Percentiles rank a stretch among this genome's conserved stretches.
Conservation (phyloP, 257 asterid species). For the Jasminum sambac region DNA sequence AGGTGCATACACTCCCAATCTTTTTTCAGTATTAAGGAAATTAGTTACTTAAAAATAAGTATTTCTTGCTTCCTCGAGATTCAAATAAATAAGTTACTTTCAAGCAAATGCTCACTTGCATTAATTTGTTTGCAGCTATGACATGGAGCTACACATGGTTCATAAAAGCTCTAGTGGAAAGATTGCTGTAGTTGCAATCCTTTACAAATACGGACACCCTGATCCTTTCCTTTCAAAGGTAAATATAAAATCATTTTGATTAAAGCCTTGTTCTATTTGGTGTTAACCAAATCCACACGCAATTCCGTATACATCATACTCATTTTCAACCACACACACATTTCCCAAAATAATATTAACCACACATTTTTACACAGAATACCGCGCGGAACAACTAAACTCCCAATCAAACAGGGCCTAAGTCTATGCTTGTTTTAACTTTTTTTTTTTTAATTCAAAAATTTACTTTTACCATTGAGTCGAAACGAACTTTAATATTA, state of each 20-base stretch:
- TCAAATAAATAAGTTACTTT: not conserved
- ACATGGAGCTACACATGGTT: conserved; percentile 73
- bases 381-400: too few species aligned
- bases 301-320: too few species aligned
- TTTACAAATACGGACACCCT: conserved; percentile 55
- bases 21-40: not conserved
- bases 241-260: not conserved
- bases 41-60: not conserved
- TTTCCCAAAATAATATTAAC: too few species aligned
- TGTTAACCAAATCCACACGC: too few species aligned
- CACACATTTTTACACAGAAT: too few species aligned
- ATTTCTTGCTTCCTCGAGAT: not conserved
- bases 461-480: too few species aligned
- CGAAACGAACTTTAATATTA: too few species aligned
- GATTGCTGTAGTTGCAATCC: conserved; percentile 54
- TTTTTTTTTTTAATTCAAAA: too few species aligned
- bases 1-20: conserved; percentile 23
- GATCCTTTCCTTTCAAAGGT: conserved; percentile 58
- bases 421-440: too few species aligned
- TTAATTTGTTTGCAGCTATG: conserved; percentile 37
- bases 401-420: too few species aligned
- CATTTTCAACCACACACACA: too few species aligned
- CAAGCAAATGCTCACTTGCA: conserved; percentile 14
- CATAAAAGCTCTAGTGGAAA: conserved; percentile 44
- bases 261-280: too few species aligned